Conservation (phyloP, 768 basidiomycete genomes). For the Basidioascus undulatus region DNA sequence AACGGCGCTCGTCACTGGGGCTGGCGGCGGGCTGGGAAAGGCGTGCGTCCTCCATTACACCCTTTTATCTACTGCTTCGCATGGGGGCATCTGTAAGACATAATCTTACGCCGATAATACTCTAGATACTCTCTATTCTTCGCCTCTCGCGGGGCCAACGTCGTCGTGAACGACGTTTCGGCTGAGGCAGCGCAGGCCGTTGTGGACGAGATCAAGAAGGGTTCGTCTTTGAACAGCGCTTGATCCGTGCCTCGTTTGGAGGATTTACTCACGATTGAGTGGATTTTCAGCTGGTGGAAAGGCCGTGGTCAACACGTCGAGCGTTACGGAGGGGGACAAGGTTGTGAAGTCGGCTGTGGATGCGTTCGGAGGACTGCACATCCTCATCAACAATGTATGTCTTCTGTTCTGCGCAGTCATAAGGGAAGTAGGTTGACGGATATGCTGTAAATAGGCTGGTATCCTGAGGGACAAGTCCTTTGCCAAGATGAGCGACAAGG, state of each 20-base stretch:
- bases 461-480: conserved; percentile 28
- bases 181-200: conserved; percentile 69
- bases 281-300: conserved; percentile 50
- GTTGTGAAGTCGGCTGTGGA: conserved; percentile 70
- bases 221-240: not conserved
- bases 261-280: not conserved
- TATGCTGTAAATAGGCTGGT: conserved; percentile 8
- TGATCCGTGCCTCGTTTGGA: not conserved
- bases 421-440: not conserved
- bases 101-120: not conserved
- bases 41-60: conserved; percentile 25
- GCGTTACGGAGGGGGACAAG: conserved; percentile 60
- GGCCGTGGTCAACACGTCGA: conserved; percentile 66
- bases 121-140: conserved; percentile 67
- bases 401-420: not conserved
- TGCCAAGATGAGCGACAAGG: conserved; percentile 84
- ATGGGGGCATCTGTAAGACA: too few species aligned
- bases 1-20: conserved; percentile 84
- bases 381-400: conserved; percentile 62
- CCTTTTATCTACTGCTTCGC: not conserved
- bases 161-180: conserved; percentile 90
- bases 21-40: conserved; percentile 81
- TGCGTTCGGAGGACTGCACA: conserved; percentile 39
- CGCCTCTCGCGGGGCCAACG: conserved; percentile 75
- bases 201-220: conserved; percentile 56